These are phyloP conservation scores for Phytophthora tentaculata DNA, from an alignment of 352 stramenopile species.

Conservation along the genomic window DNA sequence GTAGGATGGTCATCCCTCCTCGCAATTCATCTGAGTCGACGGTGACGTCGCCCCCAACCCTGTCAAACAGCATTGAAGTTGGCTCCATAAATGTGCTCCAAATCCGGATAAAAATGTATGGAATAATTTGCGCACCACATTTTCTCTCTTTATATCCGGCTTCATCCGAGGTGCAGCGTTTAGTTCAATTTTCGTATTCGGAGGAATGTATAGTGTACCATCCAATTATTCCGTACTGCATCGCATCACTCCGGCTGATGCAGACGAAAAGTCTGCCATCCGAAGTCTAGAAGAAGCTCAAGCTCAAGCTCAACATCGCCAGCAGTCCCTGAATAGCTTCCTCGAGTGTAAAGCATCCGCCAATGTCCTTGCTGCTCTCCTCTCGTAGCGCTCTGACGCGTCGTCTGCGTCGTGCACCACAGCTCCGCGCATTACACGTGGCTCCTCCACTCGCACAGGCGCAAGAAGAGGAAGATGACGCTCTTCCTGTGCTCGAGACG, in stretches of 20 bases:
- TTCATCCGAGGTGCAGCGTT: background rate
- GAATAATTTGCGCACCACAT: background rate
- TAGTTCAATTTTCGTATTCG: background rate
- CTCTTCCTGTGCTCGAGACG: constrained; percentile 44
- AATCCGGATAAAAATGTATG: background rate
- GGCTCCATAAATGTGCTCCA: constrained; percentile 2
- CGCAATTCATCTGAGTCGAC: constrained; percentile 10
- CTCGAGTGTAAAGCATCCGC: background rate
- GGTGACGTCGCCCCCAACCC: constrained; percentile 8
- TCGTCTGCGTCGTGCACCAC: constrained; percentile 3
- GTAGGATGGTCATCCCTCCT: constrained; percentile 22
- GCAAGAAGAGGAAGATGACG: constrained; percentile 27
- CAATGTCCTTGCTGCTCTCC: constrained; percentile 26
- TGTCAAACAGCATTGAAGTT: constrained; percentile 22
- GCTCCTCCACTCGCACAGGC: constrained; percentile 21
- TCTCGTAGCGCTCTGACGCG: constrained; percentile 1
- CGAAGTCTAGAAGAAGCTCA: constrained; percentile 6
- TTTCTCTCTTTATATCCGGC: background rate
- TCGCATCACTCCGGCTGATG: constrained; percentile 37
- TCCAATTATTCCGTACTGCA: constrained; percentile 15
- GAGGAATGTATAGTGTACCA: background rate
- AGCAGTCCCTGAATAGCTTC: constrained; percentile 27
- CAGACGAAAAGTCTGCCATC: constrained; percentile 25
- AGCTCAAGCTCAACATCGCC: constrained; percentile 16
- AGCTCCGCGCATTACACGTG: constrained; percentile 15